phyloP scores from a whole-genome alignment of 1,284 basidiomycete genomes.

The Naganishia sp. region DNA sequence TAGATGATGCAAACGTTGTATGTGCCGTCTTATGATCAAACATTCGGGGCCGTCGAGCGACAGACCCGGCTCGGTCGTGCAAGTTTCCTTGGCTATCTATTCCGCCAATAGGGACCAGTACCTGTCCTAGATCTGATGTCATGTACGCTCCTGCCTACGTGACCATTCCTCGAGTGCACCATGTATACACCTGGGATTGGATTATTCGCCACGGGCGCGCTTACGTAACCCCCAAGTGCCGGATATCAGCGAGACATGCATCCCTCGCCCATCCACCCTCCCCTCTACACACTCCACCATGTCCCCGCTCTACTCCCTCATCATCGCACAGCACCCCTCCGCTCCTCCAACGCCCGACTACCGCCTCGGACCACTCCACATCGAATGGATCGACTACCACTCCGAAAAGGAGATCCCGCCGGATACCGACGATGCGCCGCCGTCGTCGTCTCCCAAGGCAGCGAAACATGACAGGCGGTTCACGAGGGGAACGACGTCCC shows the following conservation, averaged over 20 bases:
- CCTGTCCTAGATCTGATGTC: no score
- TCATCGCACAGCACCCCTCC: constrained; percentile 31
- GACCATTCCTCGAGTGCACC: no score
- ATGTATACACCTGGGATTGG: no score
- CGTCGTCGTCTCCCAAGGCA: not conserved
- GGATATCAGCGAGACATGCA: not conserved
- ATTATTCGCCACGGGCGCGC: not conserved
- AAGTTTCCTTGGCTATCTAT: not conserved
- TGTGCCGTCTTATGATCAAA: no score
- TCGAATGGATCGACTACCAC: constrained; percentile 34
- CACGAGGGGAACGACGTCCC: constrained; percentile 38
- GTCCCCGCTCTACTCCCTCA: constrained; percentile 25
- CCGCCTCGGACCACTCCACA: constrained; percentile 21
- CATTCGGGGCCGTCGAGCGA: no score
- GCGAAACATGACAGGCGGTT: constrained; percentile 2
- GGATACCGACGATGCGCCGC: not conserved
- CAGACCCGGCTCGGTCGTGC: no score
- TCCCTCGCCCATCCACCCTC: not conserved
- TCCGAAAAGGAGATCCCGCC: constrained; percentile 20
- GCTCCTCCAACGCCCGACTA: constrained; percentile 6
- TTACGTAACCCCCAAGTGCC: not conserved
- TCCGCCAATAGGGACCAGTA: no score
- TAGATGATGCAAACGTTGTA: not conserved
- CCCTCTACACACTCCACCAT: not conserved
- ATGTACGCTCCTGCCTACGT: no score